Conservation (phyloP, 2,329 filamentous ascomycete genomes). For the Colletotrichum truncatum region DNA sequence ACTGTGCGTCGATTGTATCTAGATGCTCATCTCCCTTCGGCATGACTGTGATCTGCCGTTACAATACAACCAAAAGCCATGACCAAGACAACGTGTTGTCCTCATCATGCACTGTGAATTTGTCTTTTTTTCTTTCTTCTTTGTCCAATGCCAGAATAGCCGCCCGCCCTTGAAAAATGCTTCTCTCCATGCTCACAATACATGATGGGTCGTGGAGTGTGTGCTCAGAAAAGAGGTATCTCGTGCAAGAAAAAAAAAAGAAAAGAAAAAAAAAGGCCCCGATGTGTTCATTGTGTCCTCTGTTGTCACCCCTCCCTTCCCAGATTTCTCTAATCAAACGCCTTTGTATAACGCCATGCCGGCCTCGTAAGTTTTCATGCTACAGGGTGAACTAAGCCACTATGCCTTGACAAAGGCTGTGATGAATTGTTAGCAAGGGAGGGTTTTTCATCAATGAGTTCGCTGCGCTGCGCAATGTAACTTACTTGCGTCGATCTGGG, state of each 20-base stretch:
- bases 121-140: too few species aligned
- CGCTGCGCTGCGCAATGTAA: constrained; percentile 39
- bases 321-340: constrained; percentile 12
- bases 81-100: constrained; percentile 9
- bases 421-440: neutral
- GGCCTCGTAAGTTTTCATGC: constrained; percentile 19
- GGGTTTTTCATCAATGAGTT: neutral
- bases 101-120: neutral
- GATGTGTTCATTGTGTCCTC: constrained; percentile 2
- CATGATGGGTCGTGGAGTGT: neutral
- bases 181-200: neutral
- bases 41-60: constrained; percentile 27
- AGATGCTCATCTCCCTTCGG: constrained; percentile 16
- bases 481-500: constrained; percentile 97
- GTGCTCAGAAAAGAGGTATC: constrained; percentile 12
- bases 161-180: constrained; percentile 10
- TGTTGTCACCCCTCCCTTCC: neutral
- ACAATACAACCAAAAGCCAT: constrained; percentile 24
- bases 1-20: constrained; percentile 19
- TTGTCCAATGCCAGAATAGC: neutral
- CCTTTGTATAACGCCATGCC: constrained; percentile 26
- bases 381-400: constrained; percentile 1
- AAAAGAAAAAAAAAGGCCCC: neutral
- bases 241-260: constrained; percentile 1
- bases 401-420: constrained; percentile 32